Evolutionary conservation across 2,329 filamentous ascomycete genomes (phyloP).

Genomic region (Colletotrichum abscissum): DNA sequence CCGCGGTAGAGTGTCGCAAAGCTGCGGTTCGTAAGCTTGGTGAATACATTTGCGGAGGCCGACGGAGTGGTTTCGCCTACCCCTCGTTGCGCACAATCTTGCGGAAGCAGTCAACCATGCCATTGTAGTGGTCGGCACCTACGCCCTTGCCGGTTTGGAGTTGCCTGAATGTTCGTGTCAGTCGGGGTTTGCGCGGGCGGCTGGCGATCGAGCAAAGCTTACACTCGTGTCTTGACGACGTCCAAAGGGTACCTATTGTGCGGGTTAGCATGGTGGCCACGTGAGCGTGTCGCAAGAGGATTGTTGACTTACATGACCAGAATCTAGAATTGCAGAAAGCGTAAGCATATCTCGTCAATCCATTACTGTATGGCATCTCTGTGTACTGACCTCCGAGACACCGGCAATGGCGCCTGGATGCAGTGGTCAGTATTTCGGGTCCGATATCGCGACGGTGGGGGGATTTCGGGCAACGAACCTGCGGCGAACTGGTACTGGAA

Average conservation of each 20-base stretch:
- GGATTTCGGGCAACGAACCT: constrained; percentile 64
- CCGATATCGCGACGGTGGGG: constrained; percentile 37
- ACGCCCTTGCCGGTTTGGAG: constrained; percentile 80
- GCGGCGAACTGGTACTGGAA: constrained; percentile 97
- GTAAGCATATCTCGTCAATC: constrained; percentile 40
- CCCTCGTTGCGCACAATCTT: constrained; percentile 98
- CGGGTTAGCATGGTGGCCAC: constrained; percentile 35
- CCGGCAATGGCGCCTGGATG: constrained; percentile 86
- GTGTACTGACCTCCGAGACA: constrained; percentile 86
- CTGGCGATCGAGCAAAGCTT: constrained; percentile 54
- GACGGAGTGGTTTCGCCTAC: constrained; percentile 59
- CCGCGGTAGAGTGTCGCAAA: constrained; percentile 94
- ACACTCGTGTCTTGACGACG: constrained; percentile 98
- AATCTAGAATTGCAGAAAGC: constrained; percentile 68
- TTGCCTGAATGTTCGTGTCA: constrained; percentile 68
- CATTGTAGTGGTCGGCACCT: constrained; percentile 89
- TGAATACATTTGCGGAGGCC: background rate
- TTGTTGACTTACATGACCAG: constrained; percentile 77
- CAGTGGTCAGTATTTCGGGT: constrained; percentile 41
- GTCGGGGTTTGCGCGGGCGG: constrained; percentile 26
- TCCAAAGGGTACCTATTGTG: constrained; percentile 93
- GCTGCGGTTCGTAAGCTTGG: constrained; percentile 54
- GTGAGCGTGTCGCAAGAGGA: constrained; percentile 13
- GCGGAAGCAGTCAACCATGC: constrained; percentile 97
- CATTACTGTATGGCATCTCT: background rate